Base-by-base conservation (phyloP, 148 eudicot genomes). In the Rhododendron henanense region DNA sequence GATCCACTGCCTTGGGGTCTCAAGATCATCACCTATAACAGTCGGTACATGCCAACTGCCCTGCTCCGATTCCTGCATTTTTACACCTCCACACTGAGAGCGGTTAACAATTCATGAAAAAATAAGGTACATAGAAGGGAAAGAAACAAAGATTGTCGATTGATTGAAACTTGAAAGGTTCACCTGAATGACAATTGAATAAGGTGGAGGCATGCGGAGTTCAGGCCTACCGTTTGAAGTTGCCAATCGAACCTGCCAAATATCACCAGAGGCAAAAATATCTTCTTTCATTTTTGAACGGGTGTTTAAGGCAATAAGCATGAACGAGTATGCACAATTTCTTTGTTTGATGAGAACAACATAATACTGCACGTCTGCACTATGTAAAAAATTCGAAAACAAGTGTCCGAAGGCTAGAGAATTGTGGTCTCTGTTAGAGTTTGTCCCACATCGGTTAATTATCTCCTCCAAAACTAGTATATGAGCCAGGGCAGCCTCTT, bases 21-120 rank as follows among this genome's bases (percentile, higher is more conserved):
- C 94, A 10, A 96, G 90, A 87, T 94, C 98, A 76, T 96, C 94
- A 7, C 95, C 96, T 5, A 87, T 90, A 47, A 93, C 90, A 7
- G 96, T 96, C 14, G 99, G 99, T 85, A 96, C 74, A 84, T 96
- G 99, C 99, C 99, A 96, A 85, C 90, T 89, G 65, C 98, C 99
- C 76, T 84, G 89, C 90, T 94, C 94, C 0, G 98, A 94, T 83
- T 94, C 99, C 93, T 93, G 89, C 87, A 86, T 75, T 88, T 67
- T 88, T 73, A 63, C 83, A 86, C 79, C 53, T 23, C 83, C 80
- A 59, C 41, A 71, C 5, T 14, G 25, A 57, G 48, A 80, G 9
- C 45, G 39, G 19, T 61, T 9, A 50, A 25, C 18, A 1, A 28
- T 59, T 41, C 51, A 74, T 15, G 31, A 37, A 8, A 59, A 33